These are phyloP conservation scores for Proliferodiscus dingleyae DNA, from an alignment of 2,329 filamentous ascomycete species.

Conservation along the genomic window DNA sequence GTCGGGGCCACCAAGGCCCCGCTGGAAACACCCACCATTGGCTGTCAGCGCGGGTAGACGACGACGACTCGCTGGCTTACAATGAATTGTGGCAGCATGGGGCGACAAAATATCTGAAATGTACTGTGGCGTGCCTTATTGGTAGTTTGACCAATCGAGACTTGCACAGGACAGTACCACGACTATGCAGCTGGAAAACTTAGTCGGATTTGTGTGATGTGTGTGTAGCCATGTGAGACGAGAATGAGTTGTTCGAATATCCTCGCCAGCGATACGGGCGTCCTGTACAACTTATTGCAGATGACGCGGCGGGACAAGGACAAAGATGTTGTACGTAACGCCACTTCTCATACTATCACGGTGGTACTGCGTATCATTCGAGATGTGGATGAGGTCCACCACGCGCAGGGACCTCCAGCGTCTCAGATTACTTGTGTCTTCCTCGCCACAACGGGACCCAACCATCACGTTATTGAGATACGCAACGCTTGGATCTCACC, in stretches of 20 bases:
- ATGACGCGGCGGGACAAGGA: too few species aligned
- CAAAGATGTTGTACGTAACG: too few species aligned
- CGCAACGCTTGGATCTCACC: background rate
- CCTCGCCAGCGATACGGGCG: too few species aligned
- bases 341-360: too few species aligned
- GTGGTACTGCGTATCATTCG: conserved; percentile 16
- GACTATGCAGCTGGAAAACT: too few species aligned
- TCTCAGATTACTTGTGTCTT: background rate
- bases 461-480: background rate
- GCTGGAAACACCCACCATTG: conserved; percentile 3
- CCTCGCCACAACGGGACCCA: background rate
- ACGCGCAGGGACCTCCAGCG: conserved; percentile 16
- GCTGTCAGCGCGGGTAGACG: background rate
- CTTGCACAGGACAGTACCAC: too few species aligned
- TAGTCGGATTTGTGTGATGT: too few species aligned
- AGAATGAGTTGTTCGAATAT: too few species aligned
- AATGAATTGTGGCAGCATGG: too few species aligned
- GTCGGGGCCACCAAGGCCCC: background rate
- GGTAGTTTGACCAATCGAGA: too few species aligned
- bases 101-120: background rate
- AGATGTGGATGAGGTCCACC: background rate
- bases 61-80: background rate
- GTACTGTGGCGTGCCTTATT: background rate
- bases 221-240: too few species aligned
- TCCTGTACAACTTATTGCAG: too few species aligned